Conservation (phyloP, 1,284 basidiomycete genomes). For the Trametes pubescens region DNA sequence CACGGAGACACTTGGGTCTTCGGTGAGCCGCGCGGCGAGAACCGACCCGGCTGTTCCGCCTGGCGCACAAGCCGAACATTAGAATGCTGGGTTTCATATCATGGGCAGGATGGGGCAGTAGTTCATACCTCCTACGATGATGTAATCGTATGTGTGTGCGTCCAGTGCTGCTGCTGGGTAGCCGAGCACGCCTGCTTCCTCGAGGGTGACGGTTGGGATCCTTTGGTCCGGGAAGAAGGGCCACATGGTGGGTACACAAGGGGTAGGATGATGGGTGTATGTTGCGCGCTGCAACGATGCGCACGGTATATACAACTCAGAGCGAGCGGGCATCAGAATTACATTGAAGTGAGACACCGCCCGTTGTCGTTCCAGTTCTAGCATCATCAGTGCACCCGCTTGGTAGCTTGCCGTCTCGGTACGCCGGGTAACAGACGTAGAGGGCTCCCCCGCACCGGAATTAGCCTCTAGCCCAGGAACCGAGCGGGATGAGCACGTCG, state of each 20-base stretch:
- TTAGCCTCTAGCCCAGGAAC: too few relatives aligned
- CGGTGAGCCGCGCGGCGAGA: conserved; percentile 45
- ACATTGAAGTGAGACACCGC: too few relatives aligned
- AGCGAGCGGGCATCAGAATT: too few relatives aligned
- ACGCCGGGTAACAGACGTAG: too few relatives aligned
- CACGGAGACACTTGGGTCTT: conserved; percentile 37
- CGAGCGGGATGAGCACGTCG: too few relatives aligned
- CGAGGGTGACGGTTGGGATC: neutral
- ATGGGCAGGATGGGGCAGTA: too few relatives aligned
- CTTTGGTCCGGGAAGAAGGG: neutral
- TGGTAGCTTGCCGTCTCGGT: neutral
- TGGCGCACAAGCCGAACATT: neutral
- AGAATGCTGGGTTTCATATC: too few relatives aligned
- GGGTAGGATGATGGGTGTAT: neutral
- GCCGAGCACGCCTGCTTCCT: conserved; percentile 19
- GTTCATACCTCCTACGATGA: conserved; percentile 33
- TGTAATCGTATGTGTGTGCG: conserved; percentile 34
- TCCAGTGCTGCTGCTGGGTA: neutral
- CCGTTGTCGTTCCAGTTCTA: too few relatives aligned
- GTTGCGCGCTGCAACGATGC: neutral
- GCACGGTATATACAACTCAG: too few relatives aligned
- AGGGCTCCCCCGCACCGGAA: too few relatives aligned
- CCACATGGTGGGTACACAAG: neutral
- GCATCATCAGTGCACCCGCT: neutral
- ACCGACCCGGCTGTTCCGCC: conserved; percentile 48